Evolutionary conservation across 805 yeast species (phyloP).

Genomic region (Candida sanyiensis): DNA sequence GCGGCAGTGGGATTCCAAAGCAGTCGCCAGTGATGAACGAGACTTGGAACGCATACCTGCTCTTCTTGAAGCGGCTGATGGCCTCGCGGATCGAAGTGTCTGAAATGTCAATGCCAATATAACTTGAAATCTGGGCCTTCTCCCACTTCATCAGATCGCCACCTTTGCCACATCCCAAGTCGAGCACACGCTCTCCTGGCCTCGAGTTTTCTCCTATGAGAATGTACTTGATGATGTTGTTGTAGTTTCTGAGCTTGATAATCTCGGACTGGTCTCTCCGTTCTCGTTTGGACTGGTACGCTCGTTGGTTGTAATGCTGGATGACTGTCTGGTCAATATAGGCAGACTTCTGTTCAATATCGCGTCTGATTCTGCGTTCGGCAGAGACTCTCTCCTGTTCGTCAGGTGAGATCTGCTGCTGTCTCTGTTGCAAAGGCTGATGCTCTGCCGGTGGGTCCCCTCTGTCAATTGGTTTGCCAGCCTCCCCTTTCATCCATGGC

Average conservation of each 20-base stretch:
- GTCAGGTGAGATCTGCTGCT: slow-evolving; percentile 5
- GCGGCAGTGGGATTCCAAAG: slow-evolving; percentile 64
- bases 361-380: slow-evolving; percentile 17
- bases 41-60: slow-evolving; percentile 58
- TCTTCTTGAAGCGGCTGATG: slow-evolving; percentile 58
- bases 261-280: slow-evolving; percentile 76
- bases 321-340: slow-evolving; percentile 60
- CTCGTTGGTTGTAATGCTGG: slow-evolving; percentile 80
- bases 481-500: slow-evolving; percentile 16
- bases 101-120: slow-evolving; percentile 88
- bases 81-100: slow-evolving; percentile 87
- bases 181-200: slow-evolving; percentile 57
- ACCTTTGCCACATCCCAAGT: slow-evolving; percentile 96
- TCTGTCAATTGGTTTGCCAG: slow-evolving; percentile 1
- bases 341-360: slow-evolving; percentile 28
- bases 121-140: slow-evolving; percentile 63
- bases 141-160: slow-evolving; percentile 93
- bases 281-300: slow-evolving; percentile 56
- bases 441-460: not conserved
- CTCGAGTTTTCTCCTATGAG: slow-evolving; percentile 64
- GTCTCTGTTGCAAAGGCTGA: not conserved
- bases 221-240: slow-evolving; percentile 86
- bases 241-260: slow-evolving; percentile 79
- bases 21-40: slow-evolving; percentile 92
- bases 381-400: slow-evolving; percentile 18